Conservation (phyloP, 441 rosid species). For the Theobroma grandiflorum region DNA sequence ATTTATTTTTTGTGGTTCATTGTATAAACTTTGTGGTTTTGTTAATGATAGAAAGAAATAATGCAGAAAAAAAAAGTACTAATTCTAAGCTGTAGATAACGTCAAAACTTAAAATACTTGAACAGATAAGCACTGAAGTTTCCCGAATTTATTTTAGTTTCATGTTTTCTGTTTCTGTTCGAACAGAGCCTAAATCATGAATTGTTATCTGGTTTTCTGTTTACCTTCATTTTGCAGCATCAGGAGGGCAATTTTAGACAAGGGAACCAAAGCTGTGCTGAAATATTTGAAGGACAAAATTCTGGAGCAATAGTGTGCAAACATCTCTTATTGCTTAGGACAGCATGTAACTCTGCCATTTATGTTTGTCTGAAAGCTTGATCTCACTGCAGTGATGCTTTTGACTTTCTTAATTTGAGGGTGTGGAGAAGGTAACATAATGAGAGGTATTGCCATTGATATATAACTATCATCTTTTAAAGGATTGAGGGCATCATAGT, state of each 20-base stretch:
- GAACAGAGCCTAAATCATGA: neutral
- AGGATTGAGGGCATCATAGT: neutral
- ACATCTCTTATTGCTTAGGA: neutral
- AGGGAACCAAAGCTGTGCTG: slow-evolving; percentile 89
- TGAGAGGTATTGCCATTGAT: neutral
- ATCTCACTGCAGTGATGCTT: slow-evolving; percentile 1
- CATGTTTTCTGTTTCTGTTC: neutral
- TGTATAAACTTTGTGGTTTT: neutral
- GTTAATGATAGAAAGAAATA: neutral
- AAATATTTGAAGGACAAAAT: slow-evolving; percentile 84
- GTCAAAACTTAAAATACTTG: neutral
- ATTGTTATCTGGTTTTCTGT: neutral
- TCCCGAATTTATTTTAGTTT: neutral
- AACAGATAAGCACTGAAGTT: neutral
- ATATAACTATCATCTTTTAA: too few relatives aligned
- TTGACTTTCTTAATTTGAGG: neutral
- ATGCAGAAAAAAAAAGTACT: neutral
- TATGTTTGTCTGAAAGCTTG: slow-evolving; percentile 12
- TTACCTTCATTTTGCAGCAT: slow-evolving; percentile 56
- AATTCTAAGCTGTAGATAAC: neutral
- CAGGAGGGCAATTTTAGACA: slow-evolving; percentile 83
- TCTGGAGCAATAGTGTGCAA: slow-evolving; percentile 54
- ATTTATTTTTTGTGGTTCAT: neutral
- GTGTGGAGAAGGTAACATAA: neutral
- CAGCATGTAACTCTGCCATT: neutral